Evolutionary conservation across 2,329 filamentous ascomycete genomes (phyloP), one percentile per base, ranked within the genome.

Genomic region (Calonectria montana): DNA sequence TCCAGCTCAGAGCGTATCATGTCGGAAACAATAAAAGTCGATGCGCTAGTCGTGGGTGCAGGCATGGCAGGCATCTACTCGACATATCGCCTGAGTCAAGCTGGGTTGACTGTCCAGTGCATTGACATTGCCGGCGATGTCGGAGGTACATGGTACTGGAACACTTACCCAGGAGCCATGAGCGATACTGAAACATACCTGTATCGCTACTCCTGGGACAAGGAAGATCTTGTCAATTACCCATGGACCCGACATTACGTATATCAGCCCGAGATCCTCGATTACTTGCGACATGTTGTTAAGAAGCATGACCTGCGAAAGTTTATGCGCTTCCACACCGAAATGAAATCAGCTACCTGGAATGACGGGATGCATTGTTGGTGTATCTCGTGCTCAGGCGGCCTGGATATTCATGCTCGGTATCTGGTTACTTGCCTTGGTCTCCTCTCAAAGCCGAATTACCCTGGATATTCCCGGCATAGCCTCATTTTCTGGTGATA

Each of bases 281-380:
- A 66, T 6, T 73, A 73, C 47, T 62, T 73, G n/a, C 61, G 43
- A 7, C 72, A 73, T 13, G 47, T 73, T 2, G 69, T 69, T 16
- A 37, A 73, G 13, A 62, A 50, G 13, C 72, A 73, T 27, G 67
- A 67, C 9, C 21, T 87, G 13, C 75, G 80, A 1, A 76, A 80
- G 41, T 59, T 84, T 50, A 84, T 86, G 43, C 78, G 80, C 9
- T 86, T 87, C 80, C 78, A 85, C 50, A 85, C 83, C 0, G 77
- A 78, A 45, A 73, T 87, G 13, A 69, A 71, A 6, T 75, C 76
- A 0, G 83, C 83, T 1, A 65, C 72, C 1, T 86, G 79, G 78
- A 76, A 83, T 64, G 81, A 83, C 1, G 29, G 63, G 0, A 69
- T 55, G 1, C 70, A 74, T 6, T 53, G 59, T 0, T 86, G 84